Conservation (phyloP, 2,329 filamentous ascomycete species). For the Hypoxylon rubiginosum region DNA sequence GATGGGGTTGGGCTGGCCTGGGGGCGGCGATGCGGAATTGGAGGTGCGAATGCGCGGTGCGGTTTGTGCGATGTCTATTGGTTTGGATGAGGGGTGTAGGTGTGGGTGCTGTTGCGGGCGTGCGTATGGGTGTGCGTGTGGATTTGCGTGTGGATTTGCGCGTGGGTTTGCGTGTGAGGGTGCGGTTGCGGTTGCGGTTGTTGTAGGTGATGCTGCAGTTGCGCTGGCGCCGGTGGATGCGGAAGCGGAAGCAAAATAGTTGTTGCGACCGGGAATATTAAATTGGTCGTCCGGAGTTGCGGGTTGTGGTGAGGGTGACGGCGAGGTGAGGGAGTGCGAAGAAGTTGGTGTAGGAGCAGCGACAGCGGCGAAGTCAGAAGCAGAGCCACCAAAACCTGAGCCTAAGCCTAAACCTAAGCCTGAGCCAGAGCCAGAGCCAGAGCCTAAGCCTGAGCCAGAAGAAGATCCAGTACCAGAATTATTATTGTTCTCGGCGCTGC, state of each 20-base stretch:
- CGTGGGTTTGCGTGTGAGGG: no score
- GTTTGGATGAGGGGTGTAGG: conserved; percentile 51
- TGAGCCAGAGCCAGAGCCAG: conserved; percentile 1
- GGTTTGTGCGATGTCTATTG: conserved; percentile 53
- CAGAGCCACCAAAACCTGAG: conserved; percentile 29
- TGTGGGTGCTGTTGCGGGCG: no score
- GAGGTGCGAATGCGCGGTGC: conserved; percentile 42
- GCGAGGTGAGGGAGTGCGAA: conserved; percentile 56
- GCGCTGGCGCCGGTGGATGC: conserved; percentile 23
- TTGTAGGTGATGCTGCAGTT: conserved; percentile 28
- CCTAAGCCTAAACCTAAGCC: conserved; percentile 1
- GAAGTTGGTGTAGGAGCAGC: conserved; percentile 55
- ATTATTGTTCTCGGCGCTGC: conserved; percentile 46
- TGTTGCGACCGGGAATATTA: conserved; percentile 47
- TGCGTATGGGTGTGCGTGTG: no score
- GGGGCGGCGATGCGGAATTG: conserved; percentile 42
- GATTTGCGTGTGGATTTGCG: no score
- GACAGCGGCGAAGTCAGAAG: conserved; percentile 41
- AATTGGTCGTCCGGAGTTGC: conserved; percentile 58
- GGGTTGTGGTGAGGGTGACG: conserved; percentile 59
- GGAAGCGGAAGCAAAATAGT: conserved; percentile 46
- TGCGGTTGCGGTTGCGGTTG: no score
- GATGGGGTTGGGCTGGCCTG: conserved; percentile 22
- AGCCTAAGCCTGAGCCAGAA: no score
- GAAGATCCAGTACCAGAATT: no score